Conservation (phyloP, 768 basidiomycete genomes). For the Kockovaella imperatae region DNA sequence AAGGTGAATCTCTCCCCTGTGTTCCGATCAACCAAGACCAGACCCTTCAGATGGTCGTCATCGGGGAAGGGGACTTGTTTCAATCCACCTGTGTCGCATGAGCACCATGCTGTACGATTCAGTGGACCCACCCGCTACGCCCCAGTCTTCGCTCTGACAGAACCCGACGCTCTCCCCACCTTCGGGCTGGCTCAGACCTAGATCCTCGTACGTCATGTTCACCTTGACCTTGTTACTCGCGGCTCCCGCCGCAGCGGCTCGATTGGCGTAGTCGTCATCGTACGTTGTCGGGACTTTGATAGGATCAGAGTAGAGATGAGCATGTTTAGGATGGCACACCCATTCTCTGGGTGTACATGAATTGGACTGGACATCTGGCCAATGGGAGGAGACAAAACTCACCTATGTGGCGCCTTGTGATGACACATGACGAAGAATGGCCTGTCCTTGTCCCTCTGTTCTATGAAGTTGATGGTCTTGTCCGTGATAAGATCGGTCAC, state of each 20-base stretch:
- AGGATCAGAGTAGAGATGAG: constrained; percentile 18
- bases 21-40: constrained; percentile 13
- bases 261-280: constrained; percentile 27
- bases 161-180: no score
- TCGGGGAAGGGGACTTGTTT: constrained; percentile 22
- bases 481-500: constrained; percentile 28
- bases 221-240: constrained; percentile 24
- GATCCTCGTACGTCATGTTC: constrained; percentile 19
- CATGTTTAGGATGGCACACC: constrained; percentile 23
- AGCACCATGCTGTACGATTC: no score
- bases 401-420: constrained; percentile 20
- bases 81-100: no score
- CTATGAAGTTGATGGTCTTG: constrained; percentile 25
- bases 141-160: no score
- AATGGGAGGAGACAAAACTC: not conserved
- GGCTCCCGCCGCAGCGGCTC: constrained; percentile 19
- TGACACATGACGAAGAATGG: constrained; percentile 31
- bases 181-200: constrained; percentile 19
- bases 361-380: no score
- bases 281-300: constrained; percentile 22
- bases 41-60: constrained; percentile 14
- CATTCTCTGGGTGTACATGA: no score
- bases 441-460: constrained; percentile 4
- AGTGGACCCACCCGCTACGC: no score
- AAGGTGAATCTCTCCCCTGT: constrained; percentile 24